Conservation (phyloP, 2,329 filamentous ascomycete genomes). For the Hyphodiscus sp. region DNA sequence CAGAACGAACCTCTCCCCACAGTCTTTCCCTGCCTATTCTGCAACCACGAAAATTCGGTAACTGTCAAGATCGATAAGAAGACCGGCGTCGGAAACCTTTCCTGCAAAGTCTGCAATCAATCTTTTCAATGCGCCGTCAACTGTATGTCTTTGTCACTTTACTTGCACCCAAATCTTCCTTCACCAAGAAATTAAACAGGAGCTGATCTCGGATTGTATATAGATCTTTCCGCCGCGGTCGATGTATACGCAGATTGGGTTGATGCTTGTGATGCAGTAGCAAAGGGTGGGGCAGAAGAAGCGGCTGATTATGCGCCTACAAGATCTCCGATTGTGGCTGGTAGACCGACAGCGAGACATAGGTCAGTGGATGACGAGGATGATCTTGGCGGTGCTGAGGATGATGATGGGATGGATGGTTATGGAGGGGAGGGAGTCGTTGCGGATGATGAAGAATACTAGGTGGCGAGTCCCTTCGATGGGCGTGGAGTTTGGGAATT, state of each 20-base stretch:
- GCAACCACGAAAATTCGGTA: constrained; percentile 94
- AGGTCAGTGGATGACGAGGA: constrained; percentile 27
- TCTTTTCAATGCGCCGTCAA: constrained; percentile 90
- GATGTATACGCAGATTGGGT: constrained; percentile 99
- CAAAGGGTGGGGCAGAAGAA: constrained; percentile 49
- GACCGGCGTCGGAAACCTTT: constrained; percentile 72
- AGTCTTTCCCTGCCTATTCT: constrained; percentile 95
- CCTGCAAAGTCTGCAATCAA: constrained; percentile 91
- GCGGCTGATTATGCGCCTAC: constrained; percentile 21
- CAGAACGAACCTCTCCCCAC: constrained; percentile 68
- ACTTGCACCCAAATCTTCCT: not conserved
- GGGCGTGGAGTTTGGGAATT: constrained; percentile 6
- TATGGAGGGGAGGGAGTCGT: constrained; percentile 50
- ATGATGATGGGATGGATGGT: constrained; percentile 43
- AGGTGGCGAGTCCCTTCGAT: not conserved
- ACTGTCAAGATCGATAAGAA: constrained; percentile 93
- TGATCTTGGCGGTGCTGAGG: constrained; percentile 32
- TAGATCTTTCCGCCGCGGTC: constrained; percentile 82
- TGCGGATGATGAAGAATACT: constrained; percentile 48
- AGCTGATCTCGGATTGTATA: constrained; percentile 11
- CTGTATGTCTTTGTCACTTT: constrained; percentile 51
- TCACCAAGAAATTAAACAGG: not conserved
- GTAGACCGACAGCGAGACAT: constrained; percentile 18
- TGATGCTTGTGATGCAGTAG: constrained; percentile 77
- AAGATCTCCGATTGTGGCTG: constrained; percentile 14